Percentiles rank a stretch among this genome's conserved stretches.
Conservation (phyloP, 108 stramenopile genomes). For the Nitzschia sp. region DNA sequence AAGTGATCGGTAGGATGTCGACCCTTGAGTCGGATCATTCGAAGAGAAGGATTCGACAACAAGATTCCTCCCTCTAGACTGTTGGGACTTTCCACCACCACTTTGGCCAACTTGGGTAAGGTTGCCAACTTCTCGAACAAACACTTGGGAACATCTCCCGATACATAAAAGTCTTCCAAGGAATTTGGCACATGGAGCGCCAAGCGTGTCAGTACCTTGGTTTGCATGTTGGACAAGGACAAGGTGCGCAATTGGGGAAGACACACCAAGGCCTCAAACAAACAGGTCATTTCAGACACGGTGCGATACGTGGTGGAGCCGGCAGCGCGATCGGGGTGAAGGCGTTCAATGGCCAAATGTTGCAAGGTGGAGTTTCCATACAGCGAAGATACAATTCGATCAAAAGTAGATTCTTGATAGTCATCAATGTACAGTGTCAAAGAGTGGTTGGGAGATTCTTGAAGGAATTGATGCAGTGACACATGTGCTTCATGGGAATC, state of each 20-base stretch:
- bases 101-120: not conserved
- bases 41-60: slow-evolving; percentile 5
- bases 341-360: slow-evolving; percentile 6
- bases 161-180: not conserved
- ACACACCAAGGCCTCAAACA: slow-evolving; percentile 10
- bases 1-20: slow-evolving; percentile 5
- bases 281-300: slow-evolving; percentile 11
- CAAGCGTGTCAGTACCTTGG: slow-evolving; percentile 6
- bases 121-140: slow-evolving; percentile 9
- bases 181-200: slow-evolving; percentile 6
- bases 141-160: not conserved
- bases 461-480: slow-evolving; percentile 6
- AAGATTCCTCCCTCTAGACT: slow-evolving; percentile 5
- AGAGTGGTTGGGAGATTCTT: not conserved
- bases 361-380: slow-evolving; percentile 1
- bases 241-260: slow-evolving; percentile 9
- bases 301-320: slow-evolving; percentile 1
- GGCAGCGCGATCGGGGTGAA: too few species aligned
- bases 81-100: slow-evolving; percentile 9
- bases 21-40: not conserved
- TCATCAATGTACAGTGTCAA: slow-evolving; percentile 23
- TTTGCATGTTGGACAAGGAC: slow-evolving; percentile 5
- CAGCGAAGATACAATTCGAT: slow-evolving; percentile 14
- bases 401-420: slow-evolving; percentile 24
- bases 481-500: not conserved